phyloP scores from a whole-genome alignment of 177 flowering plant genomes.

The Vitis hybrid region DNA sequence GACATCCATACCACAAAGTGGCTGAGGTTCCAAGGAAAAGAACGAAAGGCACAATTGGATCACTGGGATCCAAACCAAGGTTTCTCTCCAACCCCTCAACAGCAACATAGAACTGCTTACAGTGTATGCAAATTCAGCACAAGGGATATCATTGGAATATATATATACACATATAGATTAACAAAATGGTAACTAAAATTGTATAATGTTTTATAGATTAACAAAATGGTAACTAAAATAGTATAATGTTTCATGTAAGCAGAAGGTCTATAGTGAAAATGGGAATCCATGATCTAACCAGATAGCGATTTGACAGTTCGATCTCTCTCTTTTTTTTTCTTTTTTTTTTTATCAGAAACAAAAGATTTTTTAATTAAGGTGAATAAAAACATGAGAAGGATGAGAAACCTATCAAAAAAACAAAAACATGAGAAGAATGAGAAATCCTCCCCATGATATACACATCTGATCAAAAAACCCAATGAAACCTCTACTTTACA shows the following conservation, averaged over 20 bases:
- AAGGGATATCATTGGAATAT: neutral
- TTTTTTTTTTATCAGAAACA: too few relatives aligned
- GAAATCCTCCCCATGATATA: neutral
- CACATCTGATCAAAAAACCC: too few relatives aligned
- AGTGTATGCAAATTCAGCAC: conserved; percentile 9
- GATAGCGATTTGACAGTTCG: neutral
- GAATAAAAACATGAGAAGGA: too few relatives aligned
- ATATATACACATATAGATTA: neutral
- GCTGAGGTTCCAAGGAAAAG: conserved; percentile 66
- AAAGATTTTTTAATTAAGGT: too few relatives aligned
- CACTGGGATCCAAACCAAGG: conserved; percentile 83
- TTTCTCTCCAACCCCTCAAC: conserved; percentile 65
- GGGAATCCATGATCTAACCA: neutral
- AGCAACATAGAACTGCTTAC: conserved; percentile 52
- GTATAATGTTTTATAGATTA: neutral
- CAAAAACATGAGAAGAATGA: neutral
- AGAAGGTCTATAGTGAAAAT: neutral
- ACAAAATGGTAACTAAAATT: neutral
- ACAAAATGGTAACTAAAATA: neutral
- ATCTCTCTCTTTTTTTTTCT: neutral
- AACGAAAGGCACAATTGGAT: conserved; percentile 69
- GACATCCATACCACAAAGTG: conserved; percentile 67
- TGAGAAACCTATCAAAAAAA: neutral
- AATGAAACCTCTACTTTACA: too few relatives aligned
- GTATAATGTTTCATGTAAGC: neutral